Evolutionary conservation across 352 stramenopile species (phyloP).

Genomic region (Globisporangium polare): DNA sequence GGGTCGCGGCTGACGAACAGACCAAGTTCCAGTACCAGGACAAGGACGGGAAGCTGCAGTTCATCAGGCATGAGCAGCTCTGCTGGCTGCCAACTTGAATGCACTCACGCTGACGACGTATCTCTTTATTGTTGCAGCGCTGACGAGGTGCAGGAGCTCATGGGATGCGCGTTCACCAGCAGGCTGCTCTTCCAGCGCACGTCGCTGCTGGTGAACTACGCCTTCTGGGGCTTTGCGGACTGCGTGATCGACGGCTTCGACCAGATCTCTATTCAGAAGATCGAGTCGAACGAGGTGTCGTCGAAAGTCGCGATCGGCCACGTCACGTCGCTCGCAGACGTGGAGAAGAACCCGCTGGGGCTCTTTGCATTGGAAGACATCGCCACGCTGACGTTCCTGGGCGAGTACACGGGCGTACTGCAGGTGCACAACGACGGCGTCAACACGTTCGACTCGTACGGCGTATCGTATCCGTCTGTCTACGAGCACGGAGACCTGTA

Average conservation of each 20-base stretch:
- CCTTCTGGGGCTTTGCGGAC: constrained; percentile 71
- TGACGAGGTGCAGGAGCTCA: constrained; percentile 50
- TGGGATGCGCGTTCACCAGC: constrained; percentile 69
- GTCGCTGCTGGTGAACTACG: constrained; percentile 68
- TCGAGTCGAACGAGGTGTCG: constrained; percentile 33
- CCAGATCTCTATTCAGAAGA: constrained; percentile 23
- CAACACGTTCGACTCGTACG: constrained; percentile 58
- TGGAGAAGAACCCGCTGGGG: constrained; percentile 49
- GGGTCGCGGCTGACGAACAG: constrained; percentile 25
- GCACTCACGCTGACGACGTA: not conserved
- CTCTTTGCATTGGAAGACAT: constrained; percentile 62
- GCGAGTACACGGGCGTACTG: constrained; percentile 68
- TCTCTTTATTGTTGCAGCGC: constrained; percentile 9
- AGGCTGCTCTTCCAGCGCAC: constrained; percentile 71
- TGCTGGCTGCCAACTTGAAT: not conserved
- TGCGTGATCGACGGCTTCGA: constrained; percentile 44
- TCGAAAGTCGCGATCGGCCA: constrained; percentile 51
- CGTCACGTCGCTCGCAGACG: constrained; percentile 35
- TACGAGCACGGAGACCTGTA: constrained; percentile 65
- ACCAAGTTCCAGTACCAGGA: constrained; percentile 41
- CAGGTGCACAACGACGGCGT: constrained; percentile 38
- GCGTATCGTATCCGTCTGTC: constrained; percentile 63
- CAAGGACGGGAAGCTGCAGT: constrained; percentile 23
- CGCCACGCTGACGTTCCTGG: constrained; percentile 36
- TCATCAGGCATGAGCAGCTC: constrained; percentile 27